phyloP scores from a whole-genome alignment of 129 eudicot species.

The Rutidosis leptorrhynchoides region DNA sequence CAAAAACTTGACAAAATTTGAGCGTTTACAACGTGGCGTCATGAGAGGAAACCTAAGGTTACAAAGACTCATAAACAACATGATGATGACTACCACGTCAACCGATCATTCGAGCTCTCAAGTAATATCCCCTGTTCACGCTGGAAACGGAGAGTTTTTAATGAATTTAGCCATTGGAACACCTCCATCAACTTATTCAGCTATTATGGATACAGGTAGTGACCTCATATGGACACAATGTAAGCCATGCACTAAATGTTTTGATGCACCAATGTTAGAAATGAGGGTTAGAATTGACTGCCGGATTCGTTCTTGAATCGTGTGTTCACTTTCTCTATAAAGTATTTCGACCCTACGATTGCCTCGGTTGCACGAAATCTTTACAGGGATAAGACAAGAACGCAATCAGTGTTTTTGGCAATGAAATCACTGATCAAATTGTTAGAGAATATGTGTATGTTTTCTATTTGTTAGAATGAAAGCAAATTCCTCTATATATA shows the following conservation, averaged over 20 bases:
- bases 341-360: too few species aligned
- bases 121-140: conserved; percentile 46
- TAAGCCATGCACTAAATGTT: conserved; percentile 73
- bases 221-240: conserved; percentile 93
- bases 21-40: conserved; percentile 63
- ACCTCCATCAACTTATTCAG: conserved; percentile 50
- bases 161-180: conserved; percentile 76
- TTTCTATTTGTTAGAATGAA: too few species aligned
- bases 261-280: conserved; percentile 52
- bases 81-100: conserved; percentile 31
- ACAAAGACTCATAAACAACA: conserved; percentile 38
- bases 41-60: conserved; percentile 53
- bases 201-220: conserved; percentile 86
- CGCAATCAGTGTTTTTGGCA: too few species aligned
- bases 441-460: too few species aligned
- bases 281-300: too few species aligned
- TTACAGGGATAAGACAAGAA: too few species aligned
- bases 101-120: conserved; percentile 26
- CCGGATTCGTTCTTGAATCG: too few species aligned
- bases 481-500: too few species aligned
- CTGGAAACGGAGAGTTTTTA: conserved; percentile 82
- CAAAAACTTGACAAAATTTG: conserved; percentile 61
- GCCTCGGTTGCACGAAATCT: too few species aligned
- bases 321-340: too few species aligned
- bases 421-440: too few species aligned